phyloP scores from a whole-genome alignment of 1,139 yeast genomes.

The Candida sanyaensis region DNA sequence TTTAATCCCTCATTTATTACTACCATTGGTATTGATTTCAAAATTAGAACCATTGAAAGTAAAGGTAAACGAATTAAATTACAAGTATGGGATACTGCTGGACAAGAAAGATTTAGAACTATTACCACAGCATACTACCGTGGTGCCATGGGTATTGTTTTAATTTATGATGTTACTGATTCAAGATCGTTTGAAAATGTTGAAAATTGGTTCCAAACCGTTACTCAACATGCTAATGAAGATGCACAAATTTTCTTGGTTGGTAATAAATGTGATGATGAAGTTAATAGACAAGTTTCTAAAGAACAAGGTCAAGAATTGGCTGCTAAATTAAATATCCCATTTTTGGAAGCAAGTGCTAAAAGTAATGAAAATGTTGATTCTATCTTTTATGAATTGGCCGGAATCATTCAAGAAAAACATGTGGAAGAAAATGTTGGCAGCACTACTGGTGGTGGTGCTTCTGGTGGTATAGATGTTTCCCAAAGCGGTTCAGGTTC shows the following conservation, averaged over 20 bases:
- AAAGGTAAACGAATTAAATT: slow-evolving; percentile 91
- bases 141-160: slow-evolving; percentile 97
- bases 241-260: slow-evolving; percentile 93
- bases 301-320: slow-evolving; percentile 87
- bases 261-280: slow-evolving; percentile 94
- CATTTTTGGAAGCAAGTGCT: slow-evolving; percentile 95
- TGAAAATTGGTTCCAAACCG: slow-evolving; percentile 93
- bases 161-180: slow-evolving; percentile 95
- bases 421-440: slow-evolving; percentile 45
- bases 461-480: slow-evolving; percentile 47
- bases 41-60: slow-evolving; percentile 92
- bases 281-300: slow-evolving; percentile 71
- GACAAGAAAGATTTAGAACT: slow-evolving; percentile 97
- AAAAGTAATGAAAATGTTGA: slow-evolving; percentile 92
- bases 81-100: slow-evolving; percentile 99
- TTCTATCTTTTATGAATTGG: slow-evolving; percentile 86
- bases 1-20: slow-evolving; percentile 96
- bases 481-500: slow-evolving; percentile 33
- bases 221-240: slow-evolving; percentile 93
- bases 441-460: slow-evolving; percentile 23
- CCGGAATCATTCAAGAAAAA: slow-evolving; percentile 84
- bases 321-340: slow-evolving; percentile 85
- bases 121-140: slow-evolving; percentile 98
- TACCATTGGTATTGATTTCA: slow-evolving; percentile 97
- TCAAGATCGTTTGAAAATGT: slow-evolving; percentile 85